A percentile compares a stretch with the other conserved stretches of the same genome.
phyloP scores from a whole-genome alignment of 2,329 filamentous ascomycete genomes.

The Harringtonia lauricola region DNA sequence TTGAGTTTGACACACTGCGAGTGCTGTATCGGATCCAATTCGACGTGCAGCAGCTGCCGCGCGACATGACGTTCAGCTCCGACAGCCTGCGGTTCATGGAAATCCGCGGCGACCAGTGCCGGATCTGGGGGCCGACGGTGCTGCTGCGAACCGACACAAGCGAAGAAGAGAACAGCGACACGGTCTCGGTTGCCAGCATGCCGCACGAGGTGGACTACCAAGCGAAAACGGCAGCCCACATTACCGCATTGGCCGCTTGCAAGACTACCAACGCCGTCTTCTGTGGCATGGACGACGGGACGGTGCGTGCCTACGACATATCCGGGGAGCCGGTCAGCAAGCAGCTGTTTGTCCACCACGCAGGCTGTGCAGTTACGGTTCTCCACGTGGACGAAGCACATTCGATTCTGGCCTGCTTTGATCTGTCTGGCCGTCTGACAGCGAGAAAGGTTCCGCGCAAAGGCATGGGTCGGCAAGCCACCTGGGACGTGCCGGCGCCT shows the following conservation, averaged over 20 bases:
- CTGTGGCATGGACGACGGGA: slow-evolving; percentile 13
- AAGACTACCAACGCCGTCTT: slow-evolving; percentile 5
- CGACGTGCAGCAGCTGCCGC: slow-evolving; percentile 1
- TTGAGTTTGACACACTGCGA: slow-evolving; percentile 2
- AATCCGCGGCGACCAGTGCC: slow-evolving; percentile 12
- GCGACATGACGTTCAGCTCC: slow-evolving; percentile 11
- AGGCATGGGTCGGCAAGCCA: neutral
- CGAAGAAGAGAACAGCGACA: slow-evolving; percentile 10
- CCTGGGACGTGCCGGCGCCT: slow-evolving; percentile 2
- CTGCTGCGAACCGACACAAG: slow-evolving; percentile 10
- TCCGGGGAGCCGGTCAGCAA: slow-evolving; percentile 6
- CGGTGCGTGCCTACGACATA: slow-evolving; percentile 12
- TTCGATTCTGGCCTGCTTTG: slow-evolving; percentile 8
- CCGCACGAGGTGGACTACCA: slow-evolving; percentile 9
- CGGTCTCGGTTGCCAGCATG: slow-evolving; percentile 2
- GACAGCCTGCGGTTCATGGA: slow-evolving; percentile 14
- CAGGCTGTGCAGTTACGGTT: slow-evolving; percentile 1
- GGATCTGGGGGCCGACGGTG: slow-evolving; percentile 16
- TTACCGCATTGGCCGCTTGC: slow-evolving; percentile 11
- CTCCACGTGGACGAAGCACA: slow-evolving; percentile 12
- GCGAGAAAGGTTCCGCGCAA: slow-evolving; percentile 3
- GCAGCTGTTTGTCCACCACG: slow-evolving; percentile 10
- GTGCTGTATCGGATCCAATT: slow-evolving; percentile 6
- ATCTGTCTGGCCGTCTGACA: slow-evolving; percentile 7
- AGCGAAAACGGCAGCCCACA: neutral